These are phyloP conservation scores for Epichloe sp. DNA, from an alignment of 2,329 filamentous ascomycete species.

Conservation along the genomic window DNA sequence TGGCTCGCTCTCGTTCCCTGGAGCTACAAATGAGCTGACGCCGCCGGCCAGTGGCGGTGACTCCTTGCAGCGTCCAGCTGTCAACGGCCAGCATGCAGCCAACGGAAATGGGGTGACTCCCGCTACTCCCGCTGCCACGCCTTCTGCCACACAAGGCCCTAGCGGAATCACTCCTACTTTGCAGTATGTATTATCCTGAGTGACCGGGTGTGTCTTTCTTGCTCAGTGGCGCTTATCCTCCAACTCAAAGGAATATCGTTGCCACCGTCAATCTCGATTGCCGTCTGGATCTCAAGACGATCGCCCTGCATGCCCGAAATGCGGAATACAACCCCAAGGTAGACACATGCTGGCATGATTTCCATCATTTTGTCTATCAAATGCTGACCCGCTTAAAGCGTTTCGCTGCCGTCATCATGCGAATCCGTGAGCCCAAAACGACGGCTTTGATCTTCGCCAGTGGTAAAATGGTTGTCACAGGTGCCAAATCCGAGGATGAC, in stretches of 20 bases:
- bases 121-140: constrained; percentile 83
- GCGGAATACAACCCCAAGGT: constrained; percentile 98
- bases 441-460: constrained; percentile 96
- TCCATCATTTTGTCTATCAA: neutral
- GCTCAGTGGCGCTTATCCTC: constrained; percentile 40
- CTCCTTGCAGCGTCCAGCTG: constrained; percentile 17
- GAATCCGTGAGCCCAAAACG: constrained; percentile 97
- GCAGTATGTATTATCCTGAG: constrained; percentile 67
- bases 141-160: constrained; percentile 66
- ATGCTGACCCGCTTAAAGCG: constrained; percentile 42
- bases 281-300: constrained; percentile 95
- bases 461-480: constrained; percentile 98
- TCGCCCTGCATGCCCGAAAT: constrained; percentile 93
- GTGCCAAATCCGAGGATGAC: constrained; percentile 95
- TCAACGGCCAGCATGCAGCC: constrained; percentile 41
- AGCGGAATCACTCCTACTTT: constrained; percentile 86
- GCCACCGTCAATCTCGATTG: constrained; percentile 97
- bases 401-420: constrained; percentile 99
- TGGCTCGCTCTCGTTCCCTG: constrained; percentile 83
- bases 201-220: constrained; percentile 14
- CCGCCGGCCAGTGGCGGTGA: constrained; percentile 65
- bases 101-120: constrained; percentile 70
- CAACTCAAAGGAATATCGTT: constrained; percentile 77
- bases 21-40: constrained; percentile 69
- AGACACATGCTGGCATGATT: constrained; percentile 23